These are phyloP conservation scores for Senecio squalidus DNA, from an alignment of 140 eudicot species.

Conservation along the genomic window DNA sequence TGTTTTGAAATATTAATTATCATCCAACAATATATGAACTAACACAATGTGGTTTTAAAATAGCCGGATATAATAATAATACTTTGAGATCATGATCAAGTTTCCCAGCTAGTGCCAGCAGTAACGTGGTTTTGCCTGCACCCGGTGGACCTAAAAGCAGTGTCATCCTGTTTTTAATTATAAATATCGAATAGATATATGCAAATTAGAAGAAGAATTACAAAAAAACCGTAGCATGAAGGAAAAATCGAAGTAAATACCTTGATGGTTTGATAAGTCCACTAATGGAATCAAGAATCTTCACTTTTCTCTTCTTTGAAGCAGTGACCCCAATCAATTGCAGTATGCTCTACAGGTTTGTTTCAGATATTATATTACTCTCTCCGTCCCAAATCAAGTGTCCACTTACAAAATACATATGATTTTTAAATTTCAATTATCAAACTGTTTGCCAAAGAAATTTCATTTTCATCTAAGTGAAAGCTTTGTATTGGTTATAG, in stretches of 20 bases:
- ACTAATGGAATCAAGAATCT: slow-evolving; percentile 37
- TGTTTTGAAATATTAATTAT: slow-evolving; percentile 10
- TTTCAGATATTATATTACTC: not conserved
- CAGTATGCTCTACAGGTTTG: slow-evolving; percentile 19
- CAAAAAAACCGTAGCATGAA: not conserved
- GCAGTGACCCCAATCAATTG: slow-evolving; percentile 30
- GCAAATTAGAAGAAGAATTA: not conserved
- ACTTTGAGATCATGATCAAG: slow-evolving; percentile 33
- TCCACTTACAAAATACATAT: too few relatives aligned
- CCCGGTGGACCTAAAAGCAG: slow-evolving; percentile 63
- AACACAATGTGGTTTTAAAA: not conserved
- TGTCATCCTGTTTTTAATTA: slow-evolving; percentile 41
- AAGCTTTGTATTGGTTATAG: too few relatives aligned
- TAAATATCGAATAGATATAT: not conserved
- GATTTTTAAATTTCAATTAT: too few relatives aligned
- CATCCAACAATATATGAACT: not conserved
- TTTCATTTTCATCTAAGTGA: too few relatives aligned
- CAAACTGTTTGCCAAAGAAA: too few relatives aligned
- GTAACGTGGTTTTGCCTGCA: slow-evolving; percentile 55
- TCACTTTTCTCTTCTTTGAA: slow-evolving; percentile 36
- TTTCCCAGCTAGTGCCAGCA: slow-evolving; percentile 47
- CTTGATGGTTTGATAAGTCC: slow-evolving; percentile 57
- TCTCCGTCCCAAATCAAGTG: too few relatives aligned
- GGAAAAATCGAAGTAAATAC: slow-evolving; percentile 2
- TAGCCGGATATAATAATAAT: not conserved